Conservation (phyloP, 31 red algal species). For the Endocladia muricata region DNA sequence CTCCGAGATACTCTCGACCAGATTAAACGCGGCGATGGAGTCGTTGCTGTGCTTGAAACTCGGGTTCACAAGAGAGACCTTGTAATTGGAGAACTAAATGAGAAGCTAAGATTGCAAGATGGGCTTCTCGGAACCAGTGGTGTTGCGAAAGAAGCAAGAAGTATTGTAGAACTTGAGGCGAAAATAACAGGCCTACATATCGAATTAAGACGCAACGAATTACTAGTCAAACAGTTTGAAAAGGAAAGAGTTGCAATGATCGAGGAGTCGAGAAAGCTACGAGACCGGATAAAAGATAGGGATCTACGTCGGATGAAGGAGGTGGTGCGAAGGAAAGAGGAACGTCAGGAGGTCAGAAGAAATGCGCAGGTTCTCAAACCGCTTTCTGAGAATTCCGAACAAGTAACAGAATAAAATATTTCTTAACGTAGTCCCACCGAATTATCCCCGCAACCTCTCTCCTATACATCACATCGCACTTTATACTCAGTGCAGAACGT, state of each 20-base stretch:
- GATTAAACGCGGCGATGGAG: conserved; percentile 13
- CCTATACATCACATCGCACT: too few species aligned
- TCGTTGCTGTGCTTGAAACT: conserved; percentile 10
- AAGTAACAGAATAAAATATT: too few species aligned
- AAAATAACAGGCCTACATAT: neutral
- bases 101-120: conserved; percentile 6
- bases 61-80: conserved; percentile 8
- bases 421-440: too few species aligned
- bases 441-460: too few species aligned
- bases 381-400: too few species aligned
- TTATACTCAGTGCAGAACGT: too few species aligned
- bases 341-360: conserved; percentile 9
- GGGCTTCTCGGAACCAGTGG: neutral
- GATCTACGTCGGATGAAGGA: conserved; percentile 26
- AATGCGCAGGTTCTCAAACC: too few species aligned
- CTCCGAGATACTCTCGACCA: conserved; percentile 17
- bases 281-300: conserved; percentile 18
- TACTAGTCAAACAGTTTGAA: conserved; percentile 3
- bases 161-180: conserved; percentile 13
- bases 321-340: conserved; percentile 15
- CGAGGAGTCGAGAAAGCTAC: conserved; percentile 18
- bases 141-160: conserved; percentile 3
- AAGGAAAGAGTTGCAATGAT: conserved; percentile 28
- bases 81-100: conserved; percentile 26
- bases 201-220: conserved; percentile 2